Percentiles rank a stretch among this genome's conserved stretches.
Evolutionary conservation across 306 rosid species (phyloP).

Genomic region (Arachis stenosperma): DNA sequence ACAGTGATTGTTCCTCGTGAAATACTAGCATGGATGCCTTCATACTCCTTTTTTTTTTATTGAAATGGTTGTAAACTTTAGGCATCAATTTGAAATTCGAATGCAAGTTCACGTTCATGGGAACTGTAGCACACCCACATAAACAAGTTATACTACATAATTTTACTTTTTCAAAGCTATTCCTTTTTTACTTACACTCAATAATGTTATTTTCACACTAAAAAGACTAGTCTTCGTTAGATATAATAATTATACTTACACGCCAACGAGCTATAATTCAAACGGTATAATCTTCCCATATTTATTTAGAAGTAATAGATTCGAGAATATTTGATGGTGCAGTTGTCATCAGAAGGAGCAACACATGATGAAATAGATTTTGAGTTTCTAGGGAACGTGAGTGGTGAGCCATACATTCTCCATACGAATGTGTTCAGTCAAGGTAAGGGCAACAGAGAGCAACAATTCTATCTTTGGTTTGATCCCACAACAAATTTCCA

Average conservation of each 20-base stretch:
- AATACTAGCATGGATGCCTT: background rate
- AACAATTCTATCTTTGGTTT: slow-evolving; percentile 86
- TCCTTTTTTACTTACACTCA: background rate
- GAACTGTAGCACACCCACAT: slow-evolving; percentile 15
- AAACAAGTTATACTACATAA: slow-evolving; percentile 14
- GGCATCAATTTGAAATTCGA: slow-evolving; percentile 29
- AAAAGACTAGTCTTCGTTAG: too few relatives aligned
- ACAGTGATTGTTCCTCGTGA: slow-evolving; percentile 2
- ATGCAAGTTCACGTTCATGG: slow-evolving; percentile 26
- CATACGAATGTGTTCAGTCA: slow-evolving; percentile 82
- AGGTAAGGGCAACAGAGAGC: slow-evolving; percentile 84
- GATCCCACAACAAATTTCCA: slow-evolving; percentile 88
- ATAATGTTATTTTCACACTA: too few relatives aligned
- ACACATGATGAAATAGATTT: slow-evolving; percentile 91
- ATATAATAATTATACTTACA: too few relatives aligned
- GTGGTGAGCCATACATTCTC: slow-evolving; percentile 78
- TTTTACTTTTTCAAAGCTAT: background rate
- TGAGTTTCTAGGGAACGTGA: slow-evolving; percentile 87
- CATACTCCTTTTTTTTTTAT: background rate
- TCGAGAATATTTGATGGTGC: slow-evolving; percentile 22
- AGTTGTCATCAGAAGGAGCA: slow-evolving; percentile 79
- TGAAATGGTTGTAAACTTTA: slow-evolving; percentile 10
- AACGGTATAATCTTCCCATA: too few relatives aligned
- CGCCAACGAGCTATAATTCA: too few relatives aligned
- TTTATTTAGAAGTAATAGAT: too few relatives aligned